A percentile compares a stretch with the other conserved stretches of the same genome.
These are phyloP conservation scores for Globisporangium nagaii DNA, from an alignment of 352 stramenopile species.

Conservation along the genomic window DNA sequence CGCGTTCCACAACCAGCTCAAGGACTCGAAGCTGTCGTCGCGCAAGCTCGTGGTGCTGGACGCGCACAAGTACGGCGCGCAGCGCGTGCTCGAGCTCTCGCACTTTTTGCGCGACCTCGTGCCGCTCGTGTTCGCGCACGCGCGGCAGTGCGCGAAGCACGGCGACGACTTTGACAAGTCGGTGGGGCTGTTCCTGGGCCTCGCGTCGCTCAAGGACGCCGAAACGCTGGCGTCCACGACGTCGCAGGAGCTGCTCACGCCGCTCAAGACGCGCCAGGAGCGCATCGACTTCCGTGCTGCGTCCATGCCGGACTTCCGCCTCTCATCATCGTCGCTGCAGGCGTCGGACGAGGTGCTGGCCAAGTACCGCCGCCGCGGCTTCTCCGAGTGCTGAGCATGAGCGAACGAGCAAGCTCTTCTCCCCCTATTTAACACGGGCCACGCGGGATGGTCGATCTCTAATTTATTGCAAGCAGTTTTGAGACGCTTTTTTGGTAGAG, in stretches of 20 bases:
- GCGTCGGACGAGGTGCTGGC: conserved; percentile 19
- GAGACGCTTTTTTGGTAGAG: too few species aligned
- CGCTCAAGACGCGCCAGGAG: conserved; percentile 60
- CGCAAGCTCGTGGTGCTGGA: conserved; percentile 53
- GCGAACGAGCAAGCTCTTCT: too few species aligned
- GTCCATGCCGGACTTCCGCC: conserved; percentile 63
- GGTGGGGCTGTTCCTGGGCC: conserved; percentile 50
- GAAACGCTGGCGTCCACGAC: conserved; percentile 30
- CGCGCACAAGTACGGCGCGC: conserved; percentile 47
- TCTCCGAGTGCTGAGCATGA: conserved; percentile 24
- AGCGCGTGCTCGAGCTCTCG: conserved; percentile 54
- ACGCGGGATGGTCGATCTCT: neutral
- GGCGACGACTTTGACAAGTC: conserved; percentile 61
- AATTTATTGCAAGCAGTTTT: too few species aligned
- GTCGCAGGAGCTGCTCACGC: conserved; percentile 22
- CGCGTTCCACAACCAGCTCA: conserved; percentile 44
- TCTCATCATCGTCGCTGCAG: conserved; percentile 31
- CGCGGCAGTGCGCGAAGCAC: conserved; percentile 37
- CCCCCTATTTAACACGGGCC: too few species aligned
- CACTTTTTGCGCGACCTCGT: conserved; percentile 60
- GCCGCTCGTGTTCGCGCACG: conserved; percentile 27
- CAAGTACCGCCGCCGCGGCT: conserved; percentile 22
- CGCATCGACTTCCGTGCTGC: conserved; percentile 58
- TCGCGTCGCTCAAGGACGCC: conserved; percentile 36
- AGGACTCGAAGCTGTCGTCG: conserved; percentile 39